Base-by-base conservation (phyloP, 148 eudicot genomes). In the Heliosperma pusillum region DNA sequence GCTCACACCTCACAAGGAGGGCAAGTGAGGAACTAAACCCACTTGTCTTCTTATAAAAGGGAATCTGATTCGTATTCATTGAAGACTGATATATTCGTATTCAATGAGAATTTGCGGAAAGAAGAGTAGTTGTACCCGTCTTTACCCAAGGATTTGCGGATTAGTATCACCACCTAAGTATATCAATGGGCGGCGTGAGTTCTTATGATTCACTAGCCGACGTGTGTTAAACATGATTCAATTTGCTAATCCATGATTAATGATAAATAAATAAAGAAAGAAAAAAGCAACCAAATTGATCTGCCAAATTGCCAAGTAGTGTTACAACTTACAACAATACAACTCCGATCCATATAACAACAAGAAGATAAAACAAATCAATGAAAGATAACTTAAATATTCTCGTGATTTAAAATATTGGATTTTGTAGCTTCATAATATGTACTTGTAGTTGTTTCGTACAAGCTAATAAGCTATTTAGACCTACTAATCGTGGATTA, bases 221-320 rank as follows among this genome's bases (percentile, higher is more conserved):
- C 17, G 17, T 16, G 17, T 50, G 55, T 50, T 50, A 13, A 12
- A 16, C 55, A 50, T 50, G 55, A 50, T 50, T 50, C 42, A 15
- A n/a, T n/a, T n/a, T n/a, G n/a, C 53, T 15, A 50, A 36, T 5
- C 6, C 42, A 36, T 36, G 42, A 36, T 36, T 36, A 36, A 36
- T 36, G 55, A 50, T 12, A 12, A 16, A 50, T 50, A 2, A 50
- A 50, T 50, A 50, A 12, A 50, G 19, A 7, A 1, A 50, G 45
- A 42, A 42, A 0, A 42, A 0, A 50, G 55, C 55, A 50, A 50
- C 27, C 65, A 60, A 11, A 11, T 60, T 60, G 10, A 30, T 6
- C 16, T 19, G 17, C 69, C 40, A 74, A 50, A 73, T 62, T 77
- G 75, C 53, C 80, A 77, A 74, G 64, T 61, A 66, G 70, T 13